phyloP scores from a whole-genome alignment of 257 asterid species.

The Nicotiana knightiana region DNA sequence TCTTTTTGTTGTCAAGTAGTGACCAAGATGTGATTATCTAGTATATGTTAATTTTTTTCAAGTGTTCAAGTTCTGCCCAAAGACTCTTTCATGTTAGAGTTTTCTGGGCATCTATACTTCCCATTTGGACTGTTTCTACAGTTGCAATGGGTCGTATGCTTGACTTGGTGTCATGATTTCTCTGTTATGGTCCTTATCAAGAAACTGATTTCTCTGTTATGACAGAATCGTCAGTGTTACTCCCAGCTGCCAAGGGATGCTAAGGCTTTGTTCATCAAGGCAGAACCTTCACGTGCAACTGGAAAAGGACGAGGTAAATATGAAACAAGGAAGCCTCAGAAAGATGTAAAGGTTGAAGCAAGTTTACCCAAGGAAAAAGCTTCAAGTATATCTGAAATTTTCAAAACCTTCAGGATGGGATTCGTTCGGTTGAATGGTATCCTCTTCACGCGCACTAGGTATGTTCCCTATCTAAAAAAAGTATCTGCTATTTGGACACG shows the following conservation, averaged over 20 bases:
- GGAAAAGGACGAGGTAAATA: constrained; percentile 68
- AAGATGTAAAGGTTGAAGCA: constrained; percentile 39
- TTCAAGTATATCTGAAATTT: constrained; percentile 32
- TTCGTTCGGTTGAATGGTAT: constrained; percentile 82
- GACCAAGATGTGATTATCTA: not conserved
- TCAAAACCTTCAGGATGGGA: constrained; percentile 54
- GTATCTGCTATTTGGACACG: not conserved
- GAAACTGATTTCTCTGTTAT: constrained; percentile 6
- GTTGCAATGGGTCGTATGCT: not conserved
- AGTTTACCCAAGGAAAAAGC: constrained; percentile 39
- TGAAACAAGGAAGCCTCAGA: constrained; percentile 37
- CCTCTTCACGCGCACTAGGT: constrained; percentile 94
- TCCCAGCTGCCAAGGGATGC: constrained; percentile 52
- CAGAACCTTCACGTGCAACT: constrained; percentile 31
- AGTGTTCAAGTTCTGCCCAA: not conserved
- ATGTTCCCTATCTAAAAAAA: constrained; percentile 13
- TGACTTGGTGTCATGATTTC: not conserved
- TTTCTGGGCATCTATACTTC: not conserved
- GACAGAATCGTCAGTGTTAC: constrained; percentile 74
- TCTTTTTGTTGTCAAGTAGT: not conserved
- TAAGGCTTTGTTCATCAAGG: constrained; percentile 35
- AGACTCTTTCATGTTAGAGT: not conserved
- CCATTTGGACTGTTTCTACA: not conserved
- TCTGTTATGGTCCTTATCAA: not conserved
- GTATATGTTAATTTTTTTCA: not conserved